Base-by-base conservation (phyloP, 306 rosid genomes). In the Cicer judaicum region DNA sequence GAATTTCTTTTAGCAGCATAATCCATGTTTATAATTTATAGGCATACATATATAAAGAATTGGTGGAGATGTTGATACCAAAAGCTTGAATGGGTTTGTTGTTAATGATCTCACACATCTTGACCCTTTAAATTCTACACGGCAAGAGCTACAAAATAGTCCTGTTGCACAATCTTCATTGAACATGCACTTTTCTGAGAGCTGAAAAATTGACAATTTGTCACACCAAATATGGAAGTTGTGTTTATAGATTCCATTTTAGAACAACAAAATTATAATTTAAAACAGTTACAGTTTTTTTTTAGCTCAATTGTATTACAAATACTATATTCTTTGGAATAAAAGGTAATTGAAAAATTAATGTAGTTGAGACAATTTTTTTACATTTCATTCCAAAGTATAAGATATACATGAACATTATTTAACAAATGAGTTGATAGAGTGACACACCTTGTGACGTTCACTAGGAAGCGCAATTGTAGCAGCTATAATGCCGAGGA, bases 31-130 rank as follows among this genome's bases (percentile, higher is more conserved):
- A 29, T 29, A 18, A 18, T n/a, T 29, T 48, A 68, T 47, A 29
- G 34, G 43, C 57, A 68, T 13, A 14, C 9, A 52, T 29, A 29
- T 29, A 29, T 13, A 13, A 53, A 47, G 19, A 66, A 21, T 21
- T 21, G 19, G 29, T 40, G 19, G 9, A 59, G 8, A 59, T 54
- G 18, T 10, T 60, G 13, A 54, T 79, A 79, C 86, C 81, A 75
- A 5, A 46, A 84, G 80, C 63, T 73, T 77, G 75, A 80, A 84
- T 53, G 76, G 78, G 14, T 68, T 65, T 47, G 84, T 77, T 14
- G 79, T 9, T 7, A 65, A 13, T 73, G 87, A 77, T 74, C 85
- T 73, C 46, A 63, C 62, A 80, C 87, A 84, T 84, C 78, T 84
- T 72, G 80, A 46, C 69, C 67, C 77, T 14, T 80, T 13, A 40